Evolutionary conservation across 176 grass and related monocot genomes (phyloP), one percentile per base, ranked within the genome.

Genomic region (Hordeum marinum): DNA sequence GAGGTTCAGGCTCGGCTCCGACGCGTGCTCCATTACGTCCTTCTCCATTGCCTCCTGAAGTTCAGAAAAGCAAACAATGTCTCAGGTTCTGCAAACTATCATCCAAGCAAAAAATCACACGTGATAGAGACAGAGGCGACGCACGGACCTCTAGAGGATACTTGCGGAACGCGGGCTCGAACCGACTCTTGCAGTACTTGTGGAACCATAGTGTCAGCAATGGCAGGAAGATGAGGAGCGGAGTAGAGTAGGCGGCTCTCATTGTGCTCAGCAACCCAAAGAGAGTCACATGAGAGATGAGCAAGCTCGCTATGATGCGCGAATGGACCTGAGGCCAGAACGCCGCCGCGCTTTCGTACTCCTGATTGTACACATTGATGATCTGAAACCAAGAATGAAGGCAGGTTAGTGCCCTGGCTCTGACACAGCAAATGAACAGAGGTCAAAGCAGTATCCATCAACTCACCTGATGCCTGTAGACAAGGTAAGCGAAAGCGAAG

Each of bases 321-420:
- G 93, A 87, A 66, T 98, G 93, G 36, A 98, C 91, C 72, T 90
- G 92, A 60, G 96, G 96, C 96, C 96, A 98, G 41, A 98, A 98
- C 29, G 93, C 84, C 41, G 89, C 96, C 12, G 89, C 91, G 21
- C 96, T 98, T 83, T 98, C 96, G 2, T 98, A 98, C 40, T 95
- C 96, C 89, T 98, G 96, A 42, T 95, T 98, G 20, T 98, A 98
- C 45, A 98, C 96, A 78, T 98, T 98, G 57, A 94, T 95, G 58
- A 95, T 95, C 96, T 98, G 91, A 85, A 90, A 87, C 24, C 45
- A 80, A 4, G 50, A 32, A 62, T 20, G 34, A 46, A 78, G 29
- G 39, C 23, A 7, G 18, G 72, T 54, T 14, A 52, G 43, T 31
- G 42, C 20, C 79, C 21, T 61, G 27, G 43, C 42, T n/a, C 34